Evolutionary conservation across 805 yeast genomes (phyloP), one percentile per base, ranked within the genome.

Genomic region (Yarrowia sp.): DNA sequence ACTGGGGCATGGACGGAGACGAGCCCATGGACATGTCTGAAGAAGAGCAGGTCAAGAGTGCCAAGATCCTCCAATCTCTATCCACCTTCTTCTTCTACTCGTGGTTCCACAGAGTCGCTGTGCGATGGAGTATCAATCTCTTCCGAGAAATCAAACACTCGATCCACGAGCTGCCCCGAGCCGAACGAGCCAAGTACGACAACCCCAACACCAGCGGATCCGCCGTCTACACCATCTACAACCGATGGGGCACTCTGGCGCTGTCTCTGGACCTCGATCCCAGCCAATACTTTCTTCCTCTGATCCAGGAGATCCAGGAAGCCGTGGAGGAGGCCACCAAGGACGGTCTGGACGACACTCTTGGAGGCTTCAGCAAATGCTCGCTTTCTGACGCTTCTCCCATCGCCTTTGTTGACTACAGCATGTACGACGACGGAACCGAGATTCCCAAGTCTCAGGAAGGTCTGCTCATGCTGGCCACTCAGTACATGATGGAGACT

Each of bases 11-110:
- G 65, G 70, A 73, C 63, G 70, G 86, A 0, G 69, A 71, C 1
- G 75, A 75, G 41, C 70, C 73, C 41, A 65, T 68, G 16, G 70
- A 71, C 19, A 70, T 70, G 7, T 68, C 74, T n/a, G 79, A 77
- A 26, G 83, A 52, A 69, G 77, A 69, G 75, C 81, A 32, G 69
- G 68, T n/a, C 79, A 79, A 36, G 35, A 93, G 89, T 70, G 80
- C 90, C 38, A 83, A 82, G 68, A 75, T 92, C 44, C 76, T 93
- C 62, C 84, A 86, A 41, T 81, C 86, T 52, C 82, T 89, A 52
- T 68, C 88, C 21, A 82, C 92, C 0, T 81, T 84, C 69, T 71
- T 82, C 1, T 74, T 84, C 14, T 82, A 80, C 41, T 70, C 80
- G 12, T 68, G 79, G 19, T 69, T 78, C 30, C 76, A 77, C 54